Evolutionary conservation across 1,284 basidiomycete genomes (phyloP).

Genomic region (Grifola frondosa): DNA sequence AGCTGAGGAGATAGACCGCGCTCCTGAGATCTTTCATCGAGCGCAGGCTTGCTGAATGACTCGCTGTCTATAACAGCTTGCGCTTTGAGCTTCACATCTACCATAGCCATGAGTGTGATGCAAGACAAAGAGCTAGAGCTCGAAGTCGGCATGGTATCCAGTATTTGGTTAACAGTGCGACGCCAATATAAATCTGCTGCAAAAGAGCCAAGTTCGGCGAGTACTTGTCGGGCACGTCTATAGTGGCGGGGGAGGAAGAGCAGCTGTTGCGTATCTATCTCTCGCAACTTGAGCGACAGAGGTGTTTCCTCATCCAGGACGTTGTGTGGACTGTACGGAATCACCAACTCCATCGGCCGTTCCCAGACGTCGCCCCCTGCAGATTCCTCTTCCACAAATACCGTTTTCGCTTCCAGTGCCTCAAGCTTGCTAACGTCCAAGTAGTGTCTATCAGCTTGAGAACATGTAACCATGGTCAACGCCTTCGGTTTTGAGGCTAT

Average conservation of each 20-base stretch:
- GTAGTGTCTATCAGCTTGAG: constrained; percentile 35
- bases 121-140: too few species aligned
- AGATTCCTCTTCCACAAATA: constrained; percentile 10
- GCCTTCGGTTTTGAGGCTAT: constrained; percentile 41
- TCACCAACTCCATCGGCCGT: constrained; percentile 41
- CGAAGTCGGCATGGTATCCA: too few species aligned
- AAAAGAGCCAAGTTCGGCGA: constrained; percentile 57
- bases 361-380: constrained; percentile 9
- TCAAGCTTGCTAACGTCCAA: constrained; percentile 32
- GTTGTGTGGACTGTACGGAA: constrained; percentile 40
- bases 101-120: too few species aligned
- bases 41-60: constrained; percentile 59
- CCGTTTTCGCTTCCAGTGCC: constrained; percentile 7
- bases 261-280: constrained; percentile 38
- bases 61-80: constrained; percentile 51
- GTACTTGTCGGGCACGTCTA: constrained; percentile 43
- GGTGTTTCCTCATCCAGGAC: constrained; percentile 23
- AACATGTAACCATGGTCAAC: constrained; percentile 38
- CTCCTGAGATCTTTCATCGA: constrained; percentile 48
- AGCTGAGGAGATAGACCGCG: constrained; percentile 71
- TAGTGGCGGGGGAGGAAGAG: constrained; percentile 41
- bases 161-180: constrained; percentile 39
- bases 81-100: too few species aligned
- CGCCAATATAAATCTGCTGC: constrained; percentile 68
- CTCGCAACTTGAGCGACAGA: constrained; percentile 37